Percentiles rank a stretch among this genome's conserved stretches.
Conservation (phyloP, 2,329 filamentous ascomycete genomes). For the Diaporthe capsici region DNA sequence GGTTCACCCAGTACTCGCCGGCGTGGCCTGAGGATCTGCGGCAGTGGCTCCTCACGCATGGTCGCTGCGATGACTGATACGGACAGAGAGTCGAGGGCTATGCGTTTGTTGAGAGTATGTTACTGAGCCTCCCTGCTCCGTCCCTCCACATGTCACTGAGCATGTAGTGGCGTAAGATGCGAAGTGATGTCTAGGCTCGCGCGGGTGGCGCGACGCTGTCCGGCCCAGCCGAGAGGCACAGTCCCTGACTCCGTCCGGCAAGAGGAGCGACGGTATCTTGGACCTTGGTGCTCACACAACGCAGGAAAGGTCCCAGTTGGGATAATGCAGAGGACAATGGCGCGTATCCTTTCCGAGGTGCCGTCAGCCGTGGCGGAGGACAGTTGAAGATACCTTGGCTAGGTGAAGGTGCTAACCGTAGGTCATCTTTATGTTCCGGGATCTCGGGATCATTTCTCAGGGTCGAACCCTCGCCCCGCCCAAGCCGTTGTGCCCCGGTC, state of each 20-base stretch:
- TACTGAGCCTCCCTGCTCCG: not conserved
- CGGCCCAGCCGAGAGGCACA: not conserved
- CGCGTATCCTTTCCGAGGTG: not conserved
- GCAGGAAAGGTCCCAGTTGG: not conserved
- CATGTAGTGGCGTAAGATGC: not conserved
- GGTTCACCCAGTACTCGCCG: not conserved
- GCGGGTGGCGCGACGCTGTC: not conserved
- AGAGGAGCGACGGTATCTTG: not conserved
- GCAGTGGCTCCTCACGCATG: slow-evolving; percentile 29
- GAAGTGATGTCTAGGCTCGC: not conserved
- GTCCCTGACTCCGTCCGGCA: not conserved
- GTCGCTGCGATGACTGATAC: not conserved
- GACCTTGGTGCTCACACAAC: not conserved
- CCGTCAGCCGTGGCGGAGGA: slow-evolving; percentile 10
- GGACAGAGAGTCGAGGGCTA: not conserved
- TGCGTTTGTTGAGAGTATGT: too few relatives aligned
- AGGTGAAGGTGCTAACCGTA: not conserved
- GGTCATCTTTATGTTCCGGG: not conserved
- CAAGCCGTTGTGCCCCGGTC: too few relatives aligned
- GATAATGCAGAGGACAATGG: not conserved
- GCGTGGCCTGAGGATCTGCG: not conserved
- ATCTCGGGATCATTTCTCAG: not conserved
- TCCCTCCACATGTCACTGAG: not conserved
- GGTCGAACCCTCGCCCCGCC: slow-evolving; percentile 8
- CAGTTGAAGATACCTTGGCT: not conserved